These are phyloP conservation scores for Saturnispora saitoi DNA, from an alignment of 805 yeast species.

Conservation along the genomic window DNA sequence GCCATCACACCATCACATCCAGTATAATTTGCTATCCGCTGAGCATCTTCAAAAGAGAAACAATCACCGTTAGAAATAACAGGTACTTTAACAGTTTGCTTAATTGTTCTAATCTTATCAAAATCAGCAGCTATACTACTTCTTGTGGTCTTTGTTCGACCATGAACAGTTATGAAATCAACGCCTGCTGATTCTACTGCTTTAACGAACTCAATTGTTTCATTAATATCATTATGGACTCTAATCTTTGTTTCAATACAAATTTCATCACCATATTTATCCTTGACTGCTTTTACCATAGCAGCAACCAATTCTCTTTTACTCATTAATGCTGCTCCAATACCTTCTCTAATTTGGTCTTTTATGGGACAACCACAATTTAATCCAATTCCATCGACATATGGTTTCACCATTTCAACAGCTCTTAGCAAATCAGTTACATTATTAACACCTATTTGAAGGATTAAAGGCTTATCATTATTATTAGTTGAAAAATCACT, in stretches of 20 bases:
- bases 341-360: conserved; percentile 91
- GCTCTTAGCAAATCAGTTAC: conserved; percentile 73
- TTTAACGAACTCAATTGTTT: conserved; percentile 66
- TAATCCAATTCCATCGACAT: conserved; percentile 86
- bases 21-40: conserved; percentile 51
- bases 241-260: conserved; percentile 88
- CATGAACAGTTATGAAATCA: conserved; percentile 91
- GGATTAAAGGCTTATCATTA: conserved; percentile 62
- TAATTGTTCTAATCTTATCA: conserved; percentile 67
- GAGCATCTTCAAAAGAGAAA: conserved; percentile 56
- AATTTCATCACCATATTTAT: conserved; percentile 59
- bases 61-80: conserved; percentile 99
- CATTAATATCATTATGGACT: conserved; percentile 66
- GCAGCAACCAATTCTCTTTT: conserved; percentile 70
- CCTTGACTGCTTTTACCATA: conserved; percentile 80
- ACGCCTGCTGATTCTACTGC: conserved; percentile 81
- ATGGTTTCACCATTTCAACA: conserved; percentile 83
- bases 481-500: conserved; percentile 80
- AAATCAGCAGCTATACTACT: conserved; percentile 76
- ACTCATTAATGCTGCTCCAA: conserved; percentile 91
- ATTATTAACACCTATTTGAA: conserved; percentile 87
- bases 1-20: conserved; percentile 94
- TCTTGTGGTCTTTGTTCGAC: conserved; percentile 77
- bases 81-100: conserved; percentile 54
- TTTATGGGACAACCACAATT: conserved; percentile 97